phyloP scores from a whole-genome alignment of 306 rosid genomes.

The Vigna trinervia region DNA sequence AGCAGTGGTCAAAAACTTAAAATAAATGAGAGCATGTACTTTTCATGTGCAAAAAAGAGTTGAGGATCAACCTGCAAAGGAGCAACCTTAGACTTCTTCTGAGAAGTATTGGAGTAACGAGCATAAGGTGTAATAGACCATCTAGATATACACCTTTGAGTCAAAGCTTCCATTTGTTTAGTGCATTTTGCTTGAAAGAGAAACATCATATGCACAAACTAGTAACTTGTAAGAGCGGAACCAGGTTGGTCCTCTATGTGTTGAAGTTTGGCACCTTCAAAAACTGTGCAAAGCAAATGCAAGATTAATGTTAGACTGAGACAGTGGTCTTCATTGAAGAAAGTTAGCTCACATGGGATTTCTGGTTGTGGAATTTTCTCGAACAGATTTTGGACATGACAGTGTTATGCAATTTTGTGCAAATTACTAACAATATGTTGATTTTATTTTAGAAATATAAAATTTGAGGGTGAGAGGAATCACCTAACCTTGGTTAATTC shows the following conservation, averaged over 20 bases:
- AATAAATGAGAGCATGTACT: slow-evolving; percentile 4
- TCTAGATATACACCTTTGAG: slow-evolving; percentile 51
- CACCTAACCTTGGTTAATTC: neutral
- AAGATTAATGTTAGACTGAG: slow-evolving; percentile 26
- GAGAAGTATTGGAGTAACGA: slow-evolving; percentile 59
- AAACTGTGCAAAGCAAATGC: slow-evolving; percentile 17
- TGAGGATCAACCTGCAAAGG: slow-evolving; percentile 77
- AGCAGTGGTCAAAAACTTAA: slow-evolving; percentile 32
- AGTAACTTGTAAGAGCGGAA: slow-evolving; percentile 28
- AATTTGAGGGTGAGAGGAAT: neutral
- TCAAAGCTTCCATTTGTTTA: slow-evolving; percentile 49
- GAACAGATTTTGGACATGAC: neutral
- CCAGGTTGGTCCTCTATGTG: slow-evolving; percentile 29
- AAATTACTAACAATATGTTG: neutral
- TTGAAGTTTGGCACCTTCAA: slow-evolving; percentile 36
- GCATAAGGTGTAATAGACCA: slow-evolving; percentile 54
- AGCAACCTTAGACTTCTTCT: slow-evolving; percentile 74
- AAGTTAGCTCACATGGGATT: neutral
- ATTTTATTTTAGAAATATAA: neutral
- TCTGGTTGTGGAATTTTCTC: slow-evolving; percentile 10
- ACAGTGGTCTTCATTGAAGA: neutral
- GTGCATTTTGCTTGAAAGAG: slow-evolving; percentile 50
- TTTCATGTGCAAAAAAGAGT: slow-evolving; percentile 27
- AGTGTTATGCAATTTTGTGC: too few species aligned
- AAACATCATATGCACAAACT: slow-evolving; percentile 55